These are phyloP conservation scores for Linderniella brevidens DNA, from an alignment of 257 asterid species.

Conservation along the genomic window DNA sequence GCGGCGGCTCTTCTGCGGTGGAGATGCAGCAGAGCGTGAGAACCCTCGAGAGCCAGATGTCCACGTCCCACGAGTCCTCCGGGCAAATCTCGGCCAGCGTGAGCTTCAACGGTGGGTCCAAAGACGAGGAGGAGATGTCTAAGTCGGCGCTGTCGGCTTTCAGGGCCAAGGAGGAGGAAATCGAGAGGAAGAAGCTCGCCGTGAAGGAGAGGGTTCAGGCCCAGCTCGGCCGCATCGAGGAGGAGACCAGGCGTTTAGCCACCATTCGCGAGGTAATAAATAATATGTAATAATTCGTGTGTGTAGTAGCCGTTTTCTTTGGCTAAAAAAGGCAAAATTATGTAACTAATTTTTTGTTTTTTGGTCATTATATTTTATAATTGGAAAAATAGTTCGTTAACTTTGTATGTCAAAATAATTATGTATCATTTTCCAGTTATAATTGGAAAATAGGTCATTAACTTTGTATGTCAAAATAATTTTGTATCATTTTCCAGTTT, in stretches of 20 bases:
- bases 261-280: constrained; percentile 58
- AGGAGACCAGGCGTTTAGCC: constrained; percentile 75
- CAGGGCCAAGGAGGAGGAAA: constrained; percentile 5
- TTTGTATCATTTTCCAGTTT: too few species aligned
- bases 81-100: neutral
- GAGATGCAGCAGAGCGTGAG: too few species aligned
- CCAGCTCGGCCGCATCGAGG: constrained; percentile 90
- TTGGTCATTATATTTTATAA: neutral
- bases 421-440: too few species aligned
- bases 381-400: neutral
- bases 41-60: neutral
- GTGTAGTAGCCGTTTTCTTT: neutral
- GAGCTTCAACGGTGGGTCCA: neutral
- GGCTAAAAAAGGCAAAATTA: neutral
- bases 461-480: too few species aligned
- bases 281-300: neutral
- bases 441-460: too few species aligned
- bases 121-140: constrained; percentile 2
- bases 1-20: too few species aligned
- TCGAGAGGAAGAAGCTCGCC: constrained; percentile 3
- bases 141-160: neutral
- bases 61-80: neutral
- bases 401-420: too few species aligned
- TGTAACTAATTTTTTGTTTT: neutral
- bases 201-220: constrained; percentile 18